Percentiles rank a stretch among this genome's conserved stretches.
Evolutionary conservation across 2,329 filamentous ascomycete genomes (phyloP).

Genomic region (Ceratocystis lukuohia): DNA sequence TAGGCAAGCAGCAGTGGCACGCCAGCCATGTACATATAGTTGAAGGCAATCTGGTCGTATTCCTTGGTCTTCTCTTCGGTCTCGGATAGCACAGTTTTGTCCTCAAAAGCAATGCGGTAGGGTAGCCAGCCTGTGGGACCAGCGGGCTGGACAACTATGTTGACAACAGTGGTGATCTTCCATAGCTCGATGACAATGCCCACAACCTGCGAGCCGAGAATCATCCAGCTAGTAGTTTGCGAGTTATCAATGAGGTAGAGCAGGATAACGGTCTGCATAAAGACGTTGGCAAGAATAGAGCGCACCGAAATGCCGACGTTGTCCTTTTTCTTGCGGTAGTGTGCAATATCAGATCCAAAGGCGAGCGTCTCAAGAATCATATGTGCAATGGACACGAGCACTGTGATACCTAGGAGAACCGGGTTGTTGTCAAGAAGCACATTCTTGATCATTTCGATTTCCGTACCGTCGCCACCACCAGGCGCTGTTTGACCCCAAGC

Average conservation of each 20-base stretch:
- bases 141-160: conserved; percentile 65
- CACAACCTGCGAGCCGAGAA: conserved; percentile 80
- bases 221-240: conserved; percentile 98
- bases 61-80: conserved; percentile 97
- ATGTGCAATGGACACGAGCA: conserved; percentile 73
- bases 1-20: conserved; percentile 81
- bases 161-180: conserved; percentile 93
- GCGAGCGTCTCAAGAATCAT: conserved; percentile 92
- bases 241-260: conserved; percentile 95
- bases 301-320: conserved; percentile 93
- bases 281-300: conserved; percentile 90
- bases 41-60: conserved; percentile 95
- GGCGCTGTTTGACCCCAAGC: conserved; percentile 59
- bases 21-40: conserved; percentile 87
- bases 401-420: conserved; percentile 74
- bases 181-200: conserved; percentile 60
- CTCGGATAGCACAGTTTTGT: conserved; percentile 90
- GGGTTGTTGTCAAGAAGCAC: conserved; percentile 89
- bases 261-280: conserved; percentile 95
- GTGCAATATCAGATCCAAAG: conserved; percentile 93
- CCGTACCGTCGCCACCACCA: conserved; percentile 73
- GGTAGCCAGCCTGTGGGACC: conserved; percentile 58
- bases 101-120: conserved; percentile 74
- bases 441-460: conserved; percentile 96
- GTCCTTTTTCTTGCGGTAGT: conserved; percentile 99